Percentiles rank a stretch among this genome's conserved stretches.
phyloP scores from a whole-genome alignment of 1,284 basidiomycete genomes.

The Sporisorium exsertum region DNA sequence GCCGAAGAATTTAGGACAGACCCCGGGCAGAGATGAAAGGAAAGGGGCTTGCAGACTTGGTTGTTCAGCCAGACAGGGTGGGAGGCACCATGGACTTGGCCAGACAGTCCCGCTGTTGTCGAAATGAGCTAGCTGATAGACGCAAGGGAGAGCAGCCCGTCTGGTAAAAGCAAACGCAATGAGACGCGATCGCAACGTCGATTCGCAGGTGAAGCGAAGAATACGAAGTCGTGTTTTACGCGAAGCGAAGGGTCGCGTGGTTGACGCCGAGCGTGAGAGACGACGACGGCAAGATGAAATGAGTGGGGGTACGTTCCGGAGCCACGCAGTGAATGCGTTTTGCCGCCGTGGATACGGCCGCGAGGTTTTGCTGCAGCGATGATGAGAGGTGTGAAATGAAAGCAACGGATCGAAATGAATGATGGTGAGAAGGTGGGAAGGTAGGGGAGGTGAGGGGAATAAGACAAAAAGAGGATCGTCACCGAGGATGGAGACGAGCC shows the following conservation, averaged over 20 bases:
- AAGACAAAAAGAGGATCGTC: neutral
- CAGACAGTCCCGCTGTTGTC: neutral
- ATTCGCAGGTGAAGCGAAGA: neutral
- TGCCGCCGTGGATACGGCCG: neutral
- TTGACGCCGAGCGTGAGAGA: constrained; percentile 8
- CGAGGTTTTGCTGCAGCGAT: neutral
- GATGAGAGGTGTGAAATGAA: neutral
- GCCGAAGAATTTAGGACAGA: neutral
- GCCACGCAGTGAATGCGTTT: neutral
- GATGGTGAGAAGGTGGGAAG: neutral
- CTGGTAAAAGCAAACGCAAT: neutral
- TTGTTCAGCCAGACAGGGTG: neutral
- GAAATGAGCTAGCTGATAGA: neutral
- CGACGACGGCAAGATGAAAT: neutral
- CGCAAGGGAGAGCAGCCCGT: neutral
- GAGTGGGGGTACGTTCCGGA: neutral
- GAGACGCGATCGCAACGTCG: neutral
- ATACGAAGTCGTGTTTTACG: no score
- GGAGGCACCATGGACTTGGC: constrained; percentile 6
- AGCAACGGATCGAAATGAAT: neutral
- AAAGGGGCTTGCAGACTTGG: neutral
- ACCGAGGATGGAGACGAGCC: neutral
- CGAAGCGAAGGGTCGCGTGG: neutral
- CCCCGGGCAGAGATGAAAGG: neutral
- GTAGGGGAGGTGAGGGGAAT: neutral